Base-by-base conservation (phyloP, 352 stramenopile genomes). In the Globisporangium echinulatum region DNA sequence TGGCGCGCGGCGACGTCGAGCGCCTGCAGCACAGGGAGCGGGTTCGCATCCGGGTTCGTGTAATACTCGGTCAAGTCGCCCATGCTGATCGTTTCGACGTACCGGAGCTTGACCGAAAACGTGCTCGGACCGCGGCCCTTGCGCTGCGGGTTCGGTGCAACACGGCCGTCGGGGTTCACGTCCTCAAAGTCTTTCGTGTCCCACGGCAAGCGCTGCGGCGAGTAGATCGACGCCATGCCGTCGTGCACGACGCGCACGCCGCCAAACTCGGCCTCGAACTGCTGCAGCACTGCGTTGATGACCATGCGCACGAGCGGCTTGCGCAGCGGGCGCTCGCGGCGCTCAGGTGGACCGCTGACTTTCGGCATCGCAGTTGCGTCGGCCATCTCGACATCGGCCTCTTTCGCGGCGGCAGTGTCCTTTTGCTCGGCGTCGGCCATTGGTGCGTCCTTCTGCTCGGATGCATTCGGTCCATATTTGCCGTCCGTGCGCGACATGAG, bases 1-100 rank as follows among this genome's bases (percentile, higher is more conserved):
- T 90, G 78, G 11, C 83, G 80, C 39, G 75, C 71, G 3, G 77
- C 83, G n/a, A 92, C 75, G 54, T 92, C 83, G 36, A 92, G 63
- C 4, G 83, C 83, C 61, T 92, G 83, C 9, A 90, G 61, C 3
- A 82, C 68, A 15, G 74, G 75, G 71, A 82, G 74, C 17, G 79
- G 71, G 61, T 87, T 88, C 13, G 74, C 72, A 14, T 85, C 72
- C 5, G 79, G 75, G 25, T 87, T 77, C 1, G 65, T 52, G 50
- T 78, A 85, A 48, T 90, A 87, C 33, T 77, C 66, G 0, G 61
- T 66, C 6, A 88, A 39, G 0, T 74, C 69, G 13, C 54, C 71
- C 52, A 85, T 73, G 5, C 63, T 69, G 51, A 90, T 85, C 6
- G 72, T 72, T 60, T 89, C 77, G 2, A 79, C 79, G 3, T 80